phyloP scores from a whole-genome alignment of 164 flowering plant genomes.

The Platanus orientalis region DNA sequence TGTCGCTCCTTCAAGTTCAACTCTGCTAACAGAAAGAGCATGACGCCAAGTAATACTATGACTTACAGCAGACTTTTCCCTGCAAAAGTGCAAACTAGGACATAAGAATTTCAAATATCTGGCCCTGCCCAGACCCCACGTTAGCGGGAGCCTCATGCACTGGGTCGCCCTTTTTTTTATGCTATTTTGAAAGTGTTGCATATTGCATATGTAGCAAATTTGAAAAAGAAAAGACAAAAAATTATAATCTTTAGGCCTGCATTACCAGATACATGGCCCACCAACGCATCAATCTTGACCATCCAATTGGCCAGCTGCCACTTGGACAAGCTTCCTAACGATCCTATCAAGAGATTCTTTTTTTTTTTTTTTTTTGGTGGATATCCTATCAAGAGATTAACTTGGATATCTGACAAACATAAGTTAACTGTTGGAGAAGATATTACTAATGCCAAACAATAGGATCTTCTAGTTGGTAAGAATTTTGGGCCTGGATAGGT shows the following conservation, averaged over 20 bases:
- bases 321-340: constrained; percentile 1
- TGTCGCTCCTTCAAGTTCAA: constrained; percentile 65
- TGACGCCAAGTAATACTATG: constrained; percentile 74
- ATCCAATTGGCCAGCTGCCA: not conserved
- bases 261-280: not conserved
- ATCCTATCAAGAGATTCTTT: not conserved
- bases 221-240: not conserved
- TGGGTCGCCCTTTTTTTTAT: too few relatives aligned
- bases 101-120: not conserved
- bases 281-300: not conserved
- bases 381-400: too few relatives aligned
- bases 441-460: too few relatives aligned
- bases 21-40: constrained; percentile 45
- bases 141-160: too few relatives aligned
- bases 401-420: not conserved
- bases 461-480: not conserved
- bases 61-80: constrained; percentile 88
- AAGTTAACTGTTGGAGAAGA: not conserved
- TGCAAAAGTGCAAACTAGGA: constrained; percentile 18
- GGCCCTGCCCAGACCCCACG: too few relatives aligned
- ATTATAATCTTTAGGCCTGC: not conserved
- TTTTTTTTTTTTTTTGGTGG: too few relatives aligned
- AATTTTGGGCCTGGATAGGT: not conserved
- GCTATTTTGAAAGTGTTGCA: not conserved
- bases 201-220: not conserved